Evolutionary conservation across 2,329 filamentous ascomycete genomes (phyloP), one percentile per base, ranked within the genome.

Genomic region (Cercospora zeae-maydis): DNA sequence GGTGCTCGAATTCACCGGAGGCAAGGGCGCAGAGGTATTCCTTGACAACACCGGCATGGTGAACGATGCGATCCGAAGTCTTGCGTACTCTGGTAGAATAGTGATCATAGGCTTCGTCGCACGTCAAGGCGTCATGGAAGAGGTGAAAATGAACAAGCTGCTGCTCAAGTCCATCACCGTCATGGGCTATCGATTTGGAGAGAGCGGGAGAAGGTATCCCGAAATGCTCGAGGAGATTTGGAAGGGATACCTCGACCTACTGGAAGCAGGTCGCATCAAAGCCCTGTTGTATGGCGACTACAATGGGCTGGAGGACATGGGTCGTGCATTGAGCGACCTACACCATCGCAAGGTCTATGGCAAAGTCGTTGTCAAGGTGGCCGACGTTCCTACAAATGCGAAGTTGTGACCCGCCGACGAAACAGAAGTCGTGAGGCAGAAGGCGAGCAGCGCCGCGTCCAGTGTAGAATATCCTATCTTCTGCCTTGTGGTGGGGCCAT

Each of bases 51-150:
- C 86, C 10, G 84, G 85, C 0, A 77, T 84, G 24, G 82, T 87
- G 7, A 79, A 82, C 63, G 79, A 79, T 62, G 83, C 82, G 39
- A 71, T 87, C 30, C 80, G 80, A 62, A 85, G 83, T 66, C 73
- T 85, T 33, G 82, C 78, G 24, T 82, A 85, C 69, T 77, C 79
- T 36, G 85, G 84, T 0, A 75, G 80, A 33, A 73, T 88, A 16
- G 77, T 88, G 1, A 75, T 87, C 30, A 78, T 86, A 1, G 85
- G 85, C 0, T 88, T 87, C 70, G 84, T 84, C 5, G 85, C 81
- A 0, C 76, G 80, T 54, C 78, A 74, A 14, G 82, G 82, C 0
- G 73, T 80, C 7, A 81, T 86, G 75, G 84, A 87, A 70, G 76
- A 77, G 39, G 76, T 86, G 53, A 78, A 78, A 31, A 82, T 84